Evolutionary conservation across 2,329 filamentous ascomycete species (phyloP), one percentile per base, ranked within the genome.

Genomic region (Aphanocladium album): DNA sequence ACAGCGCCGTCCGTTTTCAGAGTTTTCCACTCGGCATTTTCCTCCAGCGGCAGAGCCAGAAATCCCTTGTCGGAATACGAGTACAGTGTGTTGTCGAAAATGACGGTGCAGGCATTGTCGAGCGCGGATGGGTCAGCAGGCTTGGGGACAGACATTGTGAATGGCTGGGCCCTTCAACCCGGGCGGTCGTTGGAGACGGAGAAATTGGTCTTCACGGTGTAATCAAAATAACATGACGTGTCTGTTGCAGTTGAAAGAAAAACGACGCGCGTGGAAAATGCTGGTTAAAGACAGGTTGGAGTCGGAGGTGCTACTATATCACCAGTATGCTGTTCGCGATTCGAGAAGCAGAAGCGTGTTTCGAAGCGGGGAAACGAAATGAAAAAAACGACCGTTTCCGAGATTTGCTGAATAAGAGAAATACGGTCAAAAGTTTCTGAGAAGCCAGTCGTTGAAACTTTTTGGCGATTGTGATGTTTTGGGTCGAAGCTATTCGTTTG

Each of bases 31-130:
- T 84, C 75, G 53, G 86, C 89, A 55, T 89, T 89, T 65, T 86
- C 74, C 64, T 83, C 76, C 64, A 98, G 76, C 14, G 80, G 74
- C 65, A 98, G 75, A 9, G 89, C 89, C 71, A 92, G 84, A 68
- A 98, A 93, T 30, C 86, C 89, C 51, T 84, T 76, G 9, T 85
- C 76, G 6, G 91, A 90, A 73, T 91, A 96, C 50, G 89, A 87
- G 77, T 96, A 98, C 57, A 98, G 84, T 14, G 87, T 91, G 73
- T 92, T 87, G 71, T 92, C 81, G 77, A 90, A 81, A 63, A 97
- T 83, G 69, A 89, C 85, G 61, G 92, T 91, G 76, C 93, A 98
- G 69, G 90, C 87, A 74, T 88, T 86, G 73, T 86, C 83, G 72
- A 97, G 78, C 64, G 87, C 79, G 70, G 86, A 81, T 57, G 25